phyloP scores from a whole-genome alignment of 164 flowering plant genomes.

The Echeveria elegans region DNA sequence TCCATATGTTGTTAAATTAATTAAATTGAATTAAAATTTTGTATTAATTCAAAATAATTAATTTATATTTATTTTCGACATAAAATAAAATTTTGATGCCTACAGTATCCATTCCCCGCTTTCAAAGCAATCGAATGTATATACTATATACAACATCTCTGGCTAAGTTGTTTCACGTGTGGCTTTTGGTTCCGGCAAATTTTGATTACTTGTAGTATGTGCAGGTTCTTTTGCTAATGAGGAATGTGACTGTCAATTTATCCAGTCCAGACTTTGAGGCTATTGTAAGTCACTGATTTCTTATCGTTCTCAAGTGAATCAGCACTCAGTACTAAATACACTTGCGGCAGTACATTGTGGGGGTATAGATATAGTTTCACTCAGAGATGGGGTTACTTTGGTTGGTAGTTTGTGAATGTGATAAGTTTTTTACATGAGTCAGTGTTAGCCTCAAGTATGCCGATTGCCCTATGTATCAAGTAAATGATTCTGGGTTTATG shows the following conservation, averaged over 20 bases:
- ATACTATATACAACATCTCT: too few relatives aligned
- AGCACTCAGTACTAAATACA: not conserved
- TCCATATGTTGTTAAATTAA: too few relatives aligned
- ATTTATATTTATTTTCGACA: too few relatives aligned
- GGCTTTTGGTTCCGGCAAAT: too few relatives aligned
- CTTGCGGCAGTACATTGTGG: not conserved
- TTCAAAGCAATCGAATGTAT: too few relatives aligned
- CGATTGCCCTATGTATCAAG: too few relatives aligned
- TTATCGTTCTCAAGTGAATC: not conserved
- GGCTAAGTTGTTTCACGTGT: too few relatives aligned
- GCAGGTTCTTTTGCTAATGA: constrained; percentile 79
- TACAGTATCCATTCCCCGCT: too few relatives aligned
- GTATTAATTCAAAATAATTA: too few relatives aligned
- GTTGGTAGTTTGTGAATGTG: not conserved
- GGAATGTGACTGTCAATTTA: constrained; percentile 58
- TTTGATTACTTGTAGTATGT: constrained; percentile 7
- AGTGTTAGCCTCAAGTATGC: too few relatives aligned
- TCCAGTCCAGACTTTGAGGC: constrained; percentile 63
- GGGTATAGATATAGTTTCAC: not conserved
- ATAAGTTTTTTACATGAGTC: not conserved
- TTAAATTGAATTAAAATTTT: too few relatives aligned
- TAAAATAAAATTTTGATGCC: too few relatives aligned
- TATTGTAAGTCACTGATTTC: constrained; percentile 38
- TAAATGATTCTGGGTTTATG: not conserved
- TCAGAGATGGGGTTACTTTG: not conserved